phyloP scores from a whole-genome alignment of 2,329 filamentous ascomycete species.

The Acrocalymma vagum region DNA sequence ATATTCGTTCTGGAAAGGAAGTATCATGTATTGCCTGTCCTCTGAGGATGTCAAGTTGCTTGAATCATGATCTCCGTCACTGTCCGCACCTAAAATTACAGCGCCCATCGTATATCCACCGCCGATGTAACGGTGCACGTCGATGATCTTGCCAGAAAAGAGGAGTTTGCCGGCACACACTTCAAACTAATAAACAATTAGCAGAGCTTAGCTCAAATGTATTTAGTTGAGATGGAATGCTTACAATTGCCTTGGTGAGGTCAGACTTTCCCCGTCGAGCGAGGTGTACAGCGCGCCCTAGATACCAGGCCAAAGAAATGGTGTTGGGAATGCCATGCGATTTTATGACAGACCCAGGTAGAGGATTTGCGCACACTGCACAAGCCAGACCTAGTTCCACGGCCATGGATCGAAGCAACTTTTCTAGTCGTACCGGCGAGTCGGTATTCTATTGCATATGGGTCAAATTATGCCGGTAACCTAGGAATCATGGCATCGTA shows the following conservation, averaged over 20 bases:
- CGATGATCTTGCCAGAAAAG: conserved; percentile 13
- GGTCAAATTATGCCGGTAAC: no score
- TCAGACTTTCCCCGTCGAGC: neutral
- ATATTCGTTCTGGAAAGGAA: conserved; percentile 16
- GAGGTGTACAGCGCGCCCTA: conserved; percentile 2
- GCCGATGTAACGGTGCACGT: conserved; percentile 5
- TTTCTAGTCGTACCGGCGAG: neutral
- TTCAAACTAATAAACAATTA: neutral
- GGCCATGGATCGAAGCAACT: conserved; percentile 1
- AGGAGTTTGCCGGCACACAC: conserved; percentile 6
- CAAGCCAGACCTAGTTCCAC: conserved; percentile 3
- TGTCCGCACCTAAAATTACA: neutral
- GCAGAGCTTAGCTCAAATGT: neutral
- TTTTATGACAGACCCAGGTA: conserved; percentile 4
- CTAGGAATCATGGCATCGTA: no score
- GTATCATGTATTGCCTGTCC: conserved; percentile 4
- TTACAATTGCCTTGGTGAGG: conserved; percentile 1
- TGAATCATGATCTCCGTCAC: conserved; percentile 1
- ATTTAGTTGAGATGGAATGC: no score
- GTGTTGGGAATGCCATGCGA: conserved; percentile 6
- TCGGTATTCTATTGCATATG: conserved; percentile 6
- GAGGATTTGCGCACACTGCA: conserved; percentile 5
- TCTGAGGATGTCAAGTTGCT: neutral
- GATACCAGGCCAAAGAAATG: conserved; percentile 7
- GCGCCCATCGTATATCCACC: conserved; percentile 6